Percentiles rank a stretch among this genome's conserved stretches.
Evolutionary conservation across 768 basidiomycete genomes (phyloP).

Genomic region (Boletellus emodensis): DNA sequence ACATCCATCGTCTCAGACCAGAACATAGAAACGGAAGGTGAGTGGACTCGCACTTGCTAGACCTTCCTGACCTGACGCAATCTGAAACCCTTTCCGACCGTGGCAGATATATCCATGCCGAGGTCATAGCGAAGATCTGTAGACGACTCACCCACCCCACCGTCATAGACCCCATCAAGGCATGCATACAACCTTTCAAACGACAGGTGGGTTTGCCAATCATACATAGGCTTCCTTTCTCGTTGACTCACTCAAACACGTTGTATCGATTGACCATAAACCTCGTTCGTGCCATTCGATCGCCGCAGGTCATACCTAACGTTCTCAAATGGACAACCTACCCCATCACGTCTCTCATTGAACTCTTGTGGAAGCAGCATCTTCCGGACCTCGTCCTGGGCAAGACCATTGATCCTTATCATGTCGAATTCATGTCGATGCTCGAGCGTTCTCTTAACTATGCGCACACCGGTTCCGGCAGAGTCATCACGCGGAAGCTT

Average conservation of each 20-base stretch:
- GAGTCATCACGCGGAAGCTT: background rate
- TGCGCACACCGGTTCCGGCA: background rate
- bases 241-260: no score
- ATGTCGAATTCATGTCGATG: slow-evolving; percentile 7
- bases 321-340: slow-evolving; percentile 4
- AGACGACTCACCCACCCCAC: background rate
- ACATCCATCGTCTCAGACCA: background rate
- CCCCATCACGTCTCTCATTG: background rate
- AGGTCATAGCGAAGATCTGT: background rate
- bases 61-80: no score
- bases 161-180: slow-evolving; percentile 1
- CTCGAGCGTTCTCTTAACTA: slow-evolving; percentile 3
- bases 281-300: no score
- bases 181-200: background rate
- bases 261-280: no score
- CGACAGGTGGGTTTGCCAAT: background rate
- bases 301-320: slow-evolving; percentile 5
- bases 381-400: no score
- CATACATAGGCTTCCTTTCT: background rate
- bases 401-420: background rate
- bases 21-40: background rate
- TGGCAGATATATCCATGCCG: background rate
- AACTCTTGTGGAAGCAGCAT: background rate
- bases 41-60: no score
- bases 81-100: background rate